These are phyloP conservation scores for Flueggea neowawraea DNA, from an alignment of 441 rosid species.

Conservation along the genomic window DNA sequence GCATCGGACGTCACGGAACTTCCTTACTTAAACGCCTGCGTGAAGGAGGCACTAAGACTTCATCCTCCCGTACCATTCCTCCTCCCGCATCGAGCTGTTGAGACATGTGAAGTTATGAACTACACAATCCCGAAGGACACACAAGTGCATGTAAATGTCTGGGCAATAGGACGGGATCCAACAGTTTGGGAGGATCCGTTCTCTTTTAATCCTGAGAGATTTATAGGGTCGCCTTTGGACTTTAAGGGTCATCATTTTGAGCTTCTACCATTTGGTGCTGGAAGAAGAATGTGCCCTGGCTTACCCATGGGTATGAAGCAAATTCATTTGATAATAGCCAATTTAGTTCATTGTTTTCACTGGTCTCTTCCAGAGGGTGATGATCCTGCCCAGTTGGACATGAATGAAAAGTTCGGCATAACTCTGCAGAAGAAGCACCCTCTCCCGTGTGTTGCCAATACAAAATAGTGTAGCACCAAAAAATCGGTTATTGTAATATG, in stretches of 20 bases:
- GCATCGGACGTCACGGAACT: conserved; percentile 31
- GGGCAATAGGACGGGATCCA: conserved; percentile 49
- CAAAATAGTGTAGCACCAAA: too few species aligned
- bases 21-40: conserved; percentile 39
- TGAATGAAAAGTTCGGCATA: too few species aligned
- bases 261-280: conserved; percentile 47
- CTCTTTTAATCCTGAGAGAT: conserved; percentile 40
- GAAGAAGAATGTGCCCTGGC: conserved; percentile 44
- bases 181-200: conserved; percentile 38
- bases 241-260: conserved; percentile 34
- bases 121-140: conserved; percentile 39
- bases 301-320: conserved; percentile 6
- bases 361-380: conserved; percentile 8
- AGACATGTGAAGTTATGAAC: conserved; percentile 31
- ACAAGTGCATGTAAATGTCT: conserved; percentile 31
- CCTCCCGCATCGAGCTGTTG: conserved; percentile 38
- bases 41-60: conserved; percentile 37
- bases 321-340: conserved; percentile 7
- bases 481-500: too few species aligned
- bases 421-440: not conserved
- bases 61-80: conserved; percentile 51
- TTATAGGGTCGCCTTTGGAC: conserved; percentile 24
- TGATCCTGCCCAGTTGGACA: not conserved
- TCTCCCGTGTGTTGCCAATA: too few species aligned
- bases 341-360: conserved; percentile 2